Conservation (phyloP, 306 rosid species). For the Rosa persica region DNA sequence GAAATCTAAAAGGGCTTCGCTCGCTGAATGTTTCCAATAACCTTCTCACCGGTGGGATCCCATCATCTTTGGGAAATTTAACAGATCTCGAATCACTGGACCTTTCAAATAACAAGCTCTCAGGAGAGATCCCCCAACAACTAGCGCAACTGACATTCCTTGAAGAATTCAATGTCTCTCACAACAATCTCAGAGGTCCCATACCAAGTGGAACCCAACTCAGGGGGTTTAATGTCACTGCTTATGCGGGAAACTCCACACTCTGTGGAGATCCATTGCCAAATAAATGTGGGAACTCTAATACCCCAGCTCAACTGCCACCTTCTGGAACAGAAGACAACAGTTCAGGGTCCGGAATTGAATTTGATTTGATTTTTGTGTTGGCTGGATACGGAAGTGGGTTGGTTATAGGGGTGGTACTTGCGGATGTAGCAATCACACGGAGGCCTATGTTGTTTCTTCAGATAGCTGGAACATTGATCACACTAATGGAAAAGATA, state of each 20-base stretch:
- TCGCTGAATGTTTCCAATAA: background rate
- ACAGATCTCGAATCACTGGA: background rate
- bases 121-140: background rate
- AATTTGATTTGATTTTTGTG: background rate
- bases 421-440: background rate
- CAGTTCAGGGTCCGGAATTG: background rate
- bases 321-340: background rate
- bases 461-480: background rate
- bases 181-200: background rate
- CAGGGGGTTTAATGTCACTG: background rate
- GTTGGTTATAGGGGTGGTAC: background rate
- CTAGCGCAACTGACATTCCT: background rate
- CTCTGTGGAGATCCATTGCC: conserved; percentile 1
- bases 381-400: background rate
- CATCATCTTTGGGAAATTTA: background rate
- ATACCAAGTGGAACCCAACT: background rate
- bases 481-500: background rate
- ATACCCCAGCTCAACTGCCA: background rate
- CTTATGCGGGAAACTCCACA: background rate
- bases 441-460: background rate
- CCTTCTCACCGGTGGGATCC: background rate
- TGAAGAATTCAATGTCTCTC: background rate
- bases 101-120: background rate
- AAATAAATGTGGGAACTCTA: background rate
- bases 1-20: background rate